Evolutionary conservation across 1,139 yeast genomes (phyloP), one percentile per base, ranked within the genome.

Genomic region (Meyerozyma sp.): DNA sequence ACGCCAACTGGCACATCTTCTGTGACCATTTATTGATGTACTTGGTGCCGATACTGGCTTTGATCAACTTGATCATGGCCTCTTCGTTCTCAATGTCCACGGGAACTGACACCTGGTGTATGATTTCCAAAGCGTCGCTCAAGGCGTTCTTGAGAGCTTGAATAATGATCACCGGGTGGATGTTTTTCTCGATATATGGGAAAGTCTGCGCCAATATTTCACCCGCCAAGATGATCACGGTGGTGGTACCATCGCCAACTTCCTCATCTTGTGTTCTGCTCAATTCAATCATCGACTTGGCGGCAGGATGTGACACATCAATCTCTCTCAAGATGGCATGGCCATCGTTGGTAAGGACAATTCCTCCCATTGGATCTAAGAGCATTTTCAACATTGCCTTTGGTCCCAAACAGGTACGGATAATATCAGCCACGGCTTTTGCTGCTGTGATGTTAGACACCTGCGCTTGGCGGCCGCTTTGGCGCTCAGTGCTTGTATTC

Each of bases 311-410:
- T 3, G 94, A 86, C 47, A 88, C 95, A 59, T 88, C 95, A 50
- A 88, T 87, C 63, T 88, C 96, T 57, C 95, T 76, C 54, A 88
- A 71, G 46, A 88, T 88, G 9, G 95, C 97, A 63, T 91, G 98
- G 7, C 99, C 99, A 63, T 94, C 99, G 66, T 94, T 94, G 45
- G 99, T 94, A 53, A 94, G 75, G 16, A 93, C 97, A 51, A 94
- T 87, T 32, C 98, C 98, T 28, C 99, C 99, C 93, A 93, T 91
- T 44, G 98, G 98, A 63, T 94, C 99, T 53, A 94, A 75, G 46
- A 94, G 74, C 98, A 94, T 93, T 70, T 94, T 94, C 51, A 93
- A 79, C 98, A 93, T 93, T 39, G 98, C 98, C 66, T 91, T 91
- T 43, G 99, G 99, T n/a, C 99, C 99, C 48, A 93, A 76, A 75